phyloP scores from a whole-genome alignment of 768 basidiomycete genomes.

The Crepidotus variabilis region DNA sequence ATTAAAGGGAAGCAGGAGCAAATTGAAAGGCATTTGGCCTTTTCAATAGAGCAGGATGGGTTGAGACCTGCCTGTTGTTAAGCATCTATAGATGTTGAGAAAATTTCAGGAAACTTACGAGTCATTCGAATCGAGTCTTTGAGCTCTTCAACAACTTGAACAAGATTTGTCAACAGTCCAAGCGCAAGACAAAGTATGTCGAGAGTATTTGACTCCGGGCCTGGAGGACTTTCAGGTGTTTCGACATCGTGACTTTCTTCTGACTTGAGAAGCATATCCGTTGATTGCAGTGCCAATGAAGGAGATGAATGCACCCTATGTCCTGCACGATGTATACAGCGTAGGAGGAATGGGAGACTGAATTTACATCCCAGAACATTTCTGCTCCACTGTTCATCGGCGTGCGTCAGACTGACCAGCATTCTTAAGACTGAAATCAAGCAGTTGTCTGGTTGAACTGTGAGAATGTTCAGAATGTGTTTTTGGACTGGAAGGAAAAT shows the following conservation, averaged over 20 bases:
- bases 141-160: conserved; percentile 52
- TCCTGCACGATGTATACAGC: conserved; percentile 39
- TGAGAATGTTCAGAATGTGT: neutral
- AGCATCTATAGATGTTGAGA: neutral
- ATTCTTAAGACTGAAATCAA: conserved; percentile 59
- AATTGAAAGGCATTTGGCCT: conserved; percentile 41
- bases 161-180: conserved; percentile 72
- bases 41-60: conserved; percentile 44
- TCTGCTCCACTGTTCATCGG: conserved; percentile 51
- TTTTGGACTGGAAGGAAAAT: neutral
- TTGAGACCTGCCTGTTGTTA: conserved; percentile 37
- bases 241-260: conserved; percentile 16
- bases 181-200: conserved; percentile 74
- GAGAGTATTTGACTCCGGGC: conserved; percentile 36
- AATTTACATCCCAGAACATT: conserved; percentile 44
- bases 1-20: conserved; percentile 50
- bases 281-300: neutral
- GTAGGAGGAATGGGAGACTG: conserved; percentile 44
- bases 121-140: conserved; percentile 43
- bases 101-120: conserved; percentile 33
- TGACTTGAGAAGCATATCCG: conserved; percentile 7
- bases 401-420: conserved; percentile 69
- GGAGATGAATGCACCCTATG: conserved; percentile 10
- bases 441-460: conserved; percentile 39
- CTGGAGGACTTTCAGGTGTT: conserved; percentile 12